Percentiles rank a stretch among this genome's conserved stretches.
These are phyloP conservation scores for Abrus pulchellus DNA, from an alignment of 306 rosid species.

Conservation along the genomic window DNA sequence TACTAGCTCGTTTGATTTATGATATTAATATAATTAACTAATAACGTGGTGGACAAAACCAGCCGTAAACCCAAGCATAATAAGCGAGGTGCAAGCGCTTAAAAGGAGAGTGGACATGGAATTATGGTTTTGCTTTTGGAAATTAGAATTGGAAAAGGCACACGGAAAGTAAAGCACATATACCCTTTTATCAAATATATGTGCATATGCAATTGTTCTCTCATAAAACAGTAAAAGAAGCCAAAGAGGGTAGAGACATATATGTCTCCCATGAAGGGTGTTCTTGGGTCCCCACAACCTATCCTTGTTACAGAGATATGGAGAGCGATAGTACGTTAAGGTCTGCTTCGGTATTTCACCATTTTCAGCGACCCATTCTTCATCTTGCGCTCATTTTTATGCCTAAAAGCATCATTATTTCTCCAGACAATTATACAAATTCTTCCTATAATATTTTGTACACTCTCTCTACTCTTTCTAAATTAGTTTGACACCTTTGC, in stretches of 20 bases:
- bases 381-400: not conserved
- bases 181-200: constrained; percentile 24
- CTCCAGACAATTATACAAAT: too few relatives aligned
- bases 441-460: too few relatives aligned
- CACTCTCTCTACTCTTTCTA: too few relatives aligned
- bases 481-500: too few relatives aligned
- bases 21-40: not conserved
- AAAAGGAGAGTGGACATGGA: constrained; percentile 52
- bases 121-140: constrained; percentile 17
- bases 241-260: constrained; percentile 57
- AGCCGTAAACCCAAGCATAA: not conserved
- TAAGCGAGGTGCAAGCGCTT: constrained; percentile 30
- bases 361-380: constrained; percentile 30
- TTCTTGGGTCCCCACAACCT: constrained; percentile 67
- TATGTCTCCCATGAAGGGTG: constrained; percentile 82
- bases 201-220: constrained; percentile 18
- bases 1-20: not conserved
- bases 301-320: constrained; percentile 50
- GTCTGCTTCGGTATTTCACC: constrained; percentile 49
- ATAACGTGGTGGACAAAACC: too few relatives aligned
- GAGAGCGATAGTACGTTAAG: constrained; percentile 69
- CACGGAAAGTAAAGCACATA: constrained; percentile 57
- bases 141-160: constrained; percentile 53
- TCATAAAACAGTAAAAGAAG: constrained; percentile 44
- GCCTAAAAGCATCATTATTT: too few relatives aligned